Base-by-base conservation (phyloP, 176 grass and related monocot species). In the Chloris gayana region DNA sequence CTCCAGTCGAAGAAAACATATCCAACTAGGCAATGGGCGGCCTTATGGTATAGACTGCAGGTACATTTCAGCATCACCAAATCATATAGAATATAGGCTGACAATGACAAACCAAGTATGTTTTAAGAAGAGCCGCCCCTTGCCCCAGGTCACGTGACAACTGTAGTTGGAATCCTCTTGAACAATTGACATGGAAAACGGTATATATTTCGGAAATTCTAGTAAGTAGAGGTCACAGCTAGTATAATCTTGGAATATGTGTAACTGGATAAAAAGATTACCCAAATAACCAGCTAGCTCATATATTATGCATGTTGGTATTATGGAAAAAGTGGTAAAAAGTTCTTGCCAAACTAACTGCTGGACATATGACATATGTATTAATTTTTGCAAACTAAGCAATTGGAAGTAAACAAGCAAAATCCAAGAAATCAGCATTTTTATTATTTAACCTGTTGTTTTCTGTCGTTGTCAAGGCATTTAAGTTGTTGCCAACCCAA, bases 71-170 rank as follows among this genome's bases (percentile, higher is more conserved):
- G 64, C 63, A 59, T 37, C 54, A 29, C 14, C 13, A 19, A 39
- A 76, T 13, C 64, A 50, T 25, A 77, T 2, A 47, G 35, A 45
- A 64, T 64, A 31, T 60, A 50, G 58, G 13, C 15, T 35, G 69
- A 82, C 12, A 72, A 29, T 18, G 80, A 83, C 73, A 38, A 22
- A 35, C 27, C 24, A 4, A 34, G 15, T 19, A 56, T n/a, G 58
- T 17, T 69, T 86, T 38, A 61, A 72, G 13, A 72, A 50, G 22
- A 12, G 72, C 78, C 71, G 71, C 78, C 85, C 85, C 64, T 87
- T 81, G 71, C 85, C 78, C 86, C 68, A 78, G 80, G 86, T 67
- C 72, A 78, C 67, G 60, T 78, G 80, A 33, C 68, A 59, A 70
- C 29, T 73, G 63, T 59, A 21, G 25, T 14, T 76, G 53, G 42